phyloP scores from a whole-genome alignment of 2,329 filamentous ascomycete species.

The Neospermospora avenae region DNA sequence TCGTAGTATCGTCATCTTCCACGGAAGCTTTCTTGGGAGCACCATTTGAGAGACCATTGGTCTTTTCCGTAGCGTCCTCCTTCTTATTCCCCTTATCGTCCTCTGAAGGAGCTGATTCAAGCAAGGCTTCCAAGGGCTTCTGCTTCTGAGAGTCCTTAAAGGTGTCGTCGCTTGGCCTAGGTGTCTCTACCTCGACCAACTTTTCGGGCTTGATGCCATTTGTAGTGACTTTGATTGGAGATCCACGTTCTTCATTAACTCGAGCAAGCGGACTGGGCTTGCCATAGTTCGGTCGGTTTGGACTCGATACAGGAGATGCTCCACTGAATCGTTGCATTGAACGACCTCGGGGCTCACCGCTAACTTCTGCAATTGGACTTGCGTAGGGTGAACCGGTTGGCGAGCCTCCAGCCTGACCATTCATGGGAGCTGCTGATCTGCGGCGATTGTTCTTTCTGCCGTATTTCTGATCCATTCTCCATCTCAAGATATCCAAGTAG shows the following conservation, averaged over 20 bases:
- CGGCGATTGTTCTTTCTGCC: slow-evolving; percentile 55
- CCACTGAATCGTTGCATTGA: slow-evolving; percentile 67
- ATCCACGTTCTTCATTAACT: slow-evolving; percentile 63
- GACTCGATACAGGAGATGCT: slow-evolving; percentile 60
- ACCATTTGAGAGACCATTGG: slow-evolving; percentile 25
- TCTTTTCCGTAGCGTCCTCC: slow-evolving; percentile 16
- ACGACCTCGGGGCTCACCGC: slow-evolving; percentile 62
- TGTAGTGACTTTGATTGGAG: slow-evolving; percentile 28
- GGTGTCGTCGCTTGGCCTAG: slow-evolving; percentile 32
- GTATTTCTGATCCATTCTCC: slow-evolving; percentile 94
- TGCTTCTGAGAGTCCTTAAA: slow-evolving; percentile 26
- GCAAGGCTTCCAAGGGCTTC: slow-evolving; percentile 29
- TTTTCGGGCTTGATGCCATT: slow-evolving; percentile 28
- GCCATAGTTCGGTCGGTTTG: slow-evolving; percentile 61
- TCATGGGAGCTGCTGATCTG: slow-evolving; percentile 44
- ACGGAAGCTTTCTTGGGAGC: slow-evolving; percentile 31
- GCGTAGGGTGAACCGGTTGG: slow-evolving; percentile 59
- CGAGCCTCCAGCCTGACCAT: slow-evolving; percentile 39
- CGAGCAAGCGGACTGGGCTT: slow-evolving; percentile 71
- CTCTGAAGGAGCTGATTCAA: slow-evolving; percentile 28
- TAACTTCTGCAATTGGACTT: slow-evolving; percentile 58
- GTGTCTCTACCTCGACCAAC: slow-evolving; percentile 37
- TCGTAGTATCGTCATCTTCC: slow-evolving; percentile 35
- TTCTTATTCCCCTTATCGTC: slow-evolving; percentile 34
- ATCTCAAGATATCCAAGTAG: slow-evolving; percentile 92